Conservation (phyloP, 805 yeast genomes). For the Barnettozyma wickerhamii region DNA sequence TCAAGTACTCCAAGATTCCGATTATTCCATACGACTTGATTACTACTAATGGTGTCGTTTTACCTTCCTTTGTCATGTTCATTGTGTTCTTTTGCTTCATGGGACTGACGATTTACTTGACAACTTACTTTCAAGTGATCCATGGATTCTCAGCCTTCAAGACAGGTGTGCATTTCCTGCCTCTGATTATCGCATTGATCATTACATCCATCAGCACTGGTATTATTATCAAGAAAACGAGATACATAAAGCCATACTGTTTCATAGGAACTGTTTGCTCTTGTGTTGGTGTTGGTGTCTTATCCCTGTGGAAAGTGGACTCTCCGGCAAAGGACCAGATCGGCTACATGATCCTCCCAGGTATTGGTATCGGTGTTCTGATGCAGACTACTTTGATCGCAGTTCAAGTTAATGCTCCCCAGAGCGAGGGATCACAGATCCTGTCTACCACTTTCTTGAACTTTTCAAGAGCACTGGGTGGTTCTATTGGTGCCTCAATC, state of each 20-base stretch:
- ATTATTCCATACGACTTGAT: slow-evolving; percentile 41
- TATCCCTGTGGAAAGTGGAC: slow-evolving; percentile 28
- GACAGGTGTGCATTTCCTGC: slow-evolving; percentile 22
- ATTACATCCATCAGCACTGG: slow-evolving; percentile 22
- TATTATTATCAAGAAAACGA: slow-evolving; percentile 28
- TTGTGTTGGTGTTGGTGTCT: slow-evolving; percentile 31
- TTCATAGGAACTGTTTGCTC: slow-evolving; percentile 29
- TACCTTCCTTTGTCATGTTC: slow-evolving; percentile 28
- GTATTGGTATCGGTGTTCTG: slow-evolving; percentile 32
- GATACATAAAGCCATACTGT: slow-evolving; percentile 32
- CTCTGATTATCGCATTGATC: slow-evolving; percentile 17
- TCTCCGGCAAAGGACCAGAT: slow-evolving; percentile 28
- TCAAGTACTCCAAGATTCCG: slow-evolving; percentile 39
- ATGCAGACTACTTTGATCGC: slow-evolving; percentile 31
- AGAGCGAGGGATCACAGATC: slow-evolving; percentile 42
- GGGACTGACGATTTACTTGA: slow-evolving; percentile 31
- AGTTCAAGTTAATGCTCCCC: slow-evolving; percentile 40
- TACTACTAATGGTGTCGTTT: slow-evolving; percentile 30
- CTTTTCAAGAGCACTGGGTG: slow-evolving; percentile 39
- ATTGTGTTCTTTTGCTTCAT: slow-evolving; percentile 38
- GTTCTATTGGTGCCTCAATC: slow-evolving; percentile 36
- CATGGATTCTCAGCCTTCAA: slow-evolving; percentile 25
- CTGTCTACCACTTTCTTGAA: slow-evolving; percentile 40
- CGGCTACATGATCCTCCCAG: slow-evolving; percentile 35
- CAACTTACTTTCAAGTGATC: slow-evolving; percentile 49